phyloP scores from a whole-genome alignment of 768 basidiomycete species.

The Tephrocybe sp. region DNA sequence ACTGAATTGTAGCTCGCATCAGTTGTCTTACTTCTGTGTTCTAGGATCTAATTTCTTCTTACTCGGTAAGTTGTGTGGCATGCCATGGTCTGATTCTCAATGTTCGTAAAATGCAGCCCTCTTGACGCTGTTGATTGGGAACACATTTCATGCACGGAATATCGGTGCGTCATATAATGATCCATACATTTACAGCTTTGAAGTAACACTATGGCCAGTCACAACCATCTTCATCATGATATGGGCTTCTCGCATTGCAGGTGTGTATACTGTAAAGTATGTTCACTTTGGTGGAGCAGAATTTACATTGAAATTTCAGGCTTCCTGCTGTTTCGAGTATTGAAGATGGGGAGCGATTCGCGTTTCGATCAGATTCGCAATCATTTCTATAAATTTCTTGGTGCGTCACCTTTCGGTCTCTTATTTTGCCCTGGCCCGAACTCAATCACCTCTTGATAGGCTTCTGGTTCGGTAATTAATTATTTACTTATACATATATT shows the following conservation, averaged over 20 bases:
- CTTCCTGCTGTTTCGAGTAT: constrained; percentile 68
- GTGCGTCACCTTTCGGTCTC: constrained; percentile 24
- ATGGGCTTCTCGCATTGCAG: constrained; percentile 62
- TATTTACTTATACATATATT: background rate
- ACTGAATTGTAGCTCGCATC: constrained; percentile 2
- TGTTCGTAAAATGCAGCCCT: constrained; percentile 42
- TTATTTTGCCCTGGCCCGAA: background rate
- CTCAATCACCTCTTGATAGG: background rate
- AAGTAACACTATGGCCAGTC: constrained; percentile 31
- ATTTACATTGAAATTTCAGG: constrained; percentile 26
- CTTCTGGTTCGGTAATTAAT: constrained; percentile 5
- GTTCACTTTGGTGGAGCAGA: background rate
- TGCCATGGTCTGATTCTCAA: background rate
- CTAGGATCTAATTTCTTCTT: constrained; percentile 68
- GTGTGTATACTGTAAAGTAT: constrained; percentile 24
- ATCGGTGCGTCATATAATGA: constrained; percentile 28
- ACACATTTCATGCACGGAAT: constrained; percentile 60
- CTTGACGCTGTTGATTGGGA: constrained; percentile 60
- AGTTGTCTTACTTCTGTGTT: background rate
- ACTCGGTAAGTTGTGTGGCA: constrained; percentile 38
- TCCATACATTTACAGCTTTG: background rate
- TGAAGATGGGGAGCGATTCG: constrained; percentile 64
- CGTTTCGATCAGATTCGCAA: constrained; percentile 68
- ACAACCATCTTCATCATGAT: constrained; percentile 61
- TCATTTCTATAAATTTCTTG: constrained; percentile 65